Evolutionary conservation across 1,284 basidiomycete species (phyloP), one percentile per base, ranked within the genome.

Genomic region (Trametes versicolor): DNA sequence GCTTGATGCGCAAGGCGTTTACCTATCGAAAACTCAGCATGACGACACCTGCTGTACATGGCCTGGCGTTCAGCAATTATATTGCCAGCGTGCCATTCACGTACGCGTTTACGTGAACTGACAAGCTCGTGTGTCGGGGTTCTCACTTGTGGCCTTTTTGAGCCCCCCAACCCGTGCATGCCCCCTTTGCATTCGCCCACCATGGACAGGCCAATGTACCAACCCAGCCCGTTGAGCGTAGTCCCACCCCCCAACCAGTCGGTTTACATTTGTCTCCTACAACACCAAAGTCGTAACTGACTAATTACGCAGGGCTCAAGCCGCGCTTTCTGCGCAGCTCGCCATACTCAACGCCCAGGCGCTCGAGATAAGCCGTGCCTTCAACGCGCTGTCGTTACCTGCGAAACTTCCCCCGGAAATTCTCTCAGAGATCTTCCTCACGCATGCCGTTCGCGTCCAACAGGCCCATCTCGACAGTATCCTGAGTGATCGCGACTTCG

Each of bases 371-470:
- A 58, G 57, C 25, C 19, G 27, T 27, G 53, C 53, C 21, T 36
- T 59, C 29, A 62, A 59, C 17, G 58, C 57, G 10, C 39, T 66
- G 5, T 65, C 63, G 37, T 49, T 65, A n/a, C 58, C 63, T 25
- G 48, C 48, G 23, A 58, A 36, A n/a, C 66, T 67, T 21, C 66
- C 63, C 10, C 57, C 60, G 17, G 66, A 67, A 48, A 52, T 64
- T 1, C 56, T 64, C 23, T 55, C 51, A 25, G 57, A 59, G 54
- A 43, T 65, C 39, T 64, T 64, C 57, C 45, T 62, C 5, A 48
- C 23, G 1, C 52, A 56, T 21, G 60, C 60, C 17, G 58, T 52
- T 7, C 45, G 53, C 19, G 21, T 64, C 29, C 56, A 41, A 21
- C 25, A 48, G 36, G 49, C 56, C 5, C 58, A 52, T 8, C 37